Evolutionary conservation across 2,329 filamentous ascomycete genomes (phyloP), one percentile per base, ranked within the genome.

Genomic region (Xylaria hypoxylon): DNA sequence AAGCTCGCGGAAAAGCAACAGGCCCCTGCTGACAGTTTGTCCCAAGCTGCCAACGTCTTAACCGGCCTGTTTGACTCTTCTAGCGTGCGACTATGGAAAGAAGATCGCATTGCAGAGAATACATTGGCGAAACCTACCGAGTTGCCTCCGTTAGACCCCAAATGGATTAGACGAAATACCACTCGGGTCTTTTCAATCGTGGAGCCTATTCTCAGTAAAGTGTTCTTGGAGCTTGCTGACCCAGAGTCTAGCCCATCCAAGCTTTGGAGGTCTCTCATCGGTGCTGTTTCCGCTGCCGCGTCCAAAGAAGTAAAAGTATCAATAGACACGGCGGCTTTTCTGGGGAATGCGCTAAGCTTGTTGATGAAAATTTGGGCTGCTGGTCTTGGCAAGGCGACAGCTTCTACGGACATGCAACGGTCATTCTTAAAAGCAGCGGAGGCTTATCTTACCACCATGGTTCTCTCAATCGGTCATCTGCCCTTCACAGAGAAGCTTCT

Each of bases 271-370:
- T 82, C 85, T 1, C 81, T 93, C 13, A 82, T 92, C 48, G 80
- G 82, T 3, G 87, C 90, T 1, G 82, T 94, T 28, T 86, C 89
- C 2, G 85, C 86, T 55, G 91, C 92, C 44, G 90, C 90, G 26
- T 86, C 85, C 47, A 97, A 97, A 79, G 96, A 99, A 78, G 91
- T 99, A 72, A 97, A 95, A 73, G 90, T 94, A 6, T 94, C 93
- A 0, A 86, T 87, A 13, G 95, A 98, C 68, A 92, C 94, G 1
- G 92, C 92, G 74, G 87, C 89, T 67, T 95, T 94, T 65, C 85
- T 97, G 68, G 90, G 92, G 24, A 85, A 88, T 47, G 84, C 94
- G 24, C 85, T 95, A 56, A 88, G 88, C 47, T 79, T 94, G 24
- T 80, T 97, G 6, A 86, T 88, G 55, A 87, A 85, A 28, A 78